Evolutionary conservation across 306 rosid genomes (phyloP), one percentile per base, ranked within the genome.

Genomic region (Coriaria nepalensis): DNA sequence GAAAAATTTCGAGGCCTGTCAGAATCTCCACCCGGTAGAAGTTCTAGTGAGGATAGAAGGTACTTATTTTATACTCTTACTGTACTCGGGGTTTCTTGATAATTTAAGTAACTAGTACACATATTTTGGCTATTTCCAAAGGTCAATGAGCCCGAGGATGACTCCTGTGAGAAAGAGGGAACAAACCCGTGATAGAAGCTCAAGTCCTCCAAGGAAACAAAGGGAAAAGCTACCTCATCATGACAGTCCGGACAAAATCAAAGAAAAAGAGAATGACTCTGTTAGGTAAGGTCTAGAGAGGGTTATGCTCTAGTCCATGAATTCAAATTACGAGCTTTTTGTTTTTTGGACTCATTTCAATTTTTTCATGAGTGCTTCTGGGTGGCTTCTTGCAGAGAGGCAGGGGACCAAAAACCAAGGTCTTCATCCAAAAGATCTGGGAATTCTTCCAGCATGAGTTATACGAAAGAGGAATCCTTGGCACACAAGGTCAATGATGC

Each of bases 11-110:
- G 68, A 29, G 20, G 34, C 50, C 47, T 14, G 14, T 46, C 83
- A 51, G 59, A 56, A 57, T 68, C 92, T 56, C 73, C 84, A 59
- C 64, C 65, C 7, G 66, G 41, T 41, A 62, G 49, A 55, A 82
- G 69, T 54, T 43, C 49, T 49, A 66, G 67, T 49, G 81, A 57
- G 54, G 76, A 72, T 52, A 64, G 74, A 65, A 79, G 86, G 96
- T 79, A 68, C 40, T 54, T 44, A 46, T 65, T 57, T 56, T 48
- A 10, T 33, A 40, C 52, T 50, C 52, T 42, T 32, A 55, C 20
- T 38, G 47, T n/a, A 37, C 37, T 57, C 58, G 54, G 41, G 37
- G 14, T 20, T 20, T 20, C 29, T 20, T 3, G 3, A 20, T 64
- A 20, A 34, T 44, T 49, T 58, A 13, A 8, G 44, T 4, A 42